phyloP scores from a whole-genome alignment of 768 basidiomycete species.

The Cubamyces sp. region DNA sequence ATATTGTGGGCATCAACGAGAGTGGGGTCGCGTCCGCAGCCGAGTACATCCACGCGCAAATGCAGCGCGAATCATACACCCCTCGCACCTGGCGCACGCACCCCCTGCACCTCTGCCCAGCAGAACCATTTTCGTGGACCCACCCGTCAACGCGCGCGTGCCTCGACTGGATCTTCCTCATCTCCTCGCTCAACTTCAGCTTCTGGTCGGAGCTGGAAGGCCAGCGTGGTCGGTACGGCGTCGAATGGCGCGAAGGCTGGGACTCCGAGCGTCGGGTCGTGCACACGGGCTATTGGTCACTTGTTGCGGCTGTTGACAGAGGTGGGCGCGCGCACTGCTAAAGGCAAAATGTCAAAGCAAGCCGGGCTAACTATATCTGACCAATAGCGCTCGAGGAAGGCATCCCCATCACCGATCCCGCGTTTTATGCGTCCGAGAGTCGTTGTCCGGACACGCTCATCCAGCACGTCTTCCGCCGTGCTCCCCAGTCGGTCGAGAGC shows the following conservation, averaged over 20 bases:
- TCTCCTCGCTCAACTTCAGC: constrained; percentile 84
- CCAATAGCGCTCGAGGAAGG: constrained; percentile 69
- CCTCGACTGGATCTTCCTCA: constrained; percentile 87
- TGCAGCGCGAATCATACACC: constrained; percentile 67
- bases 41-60: constrained; percentile 62
- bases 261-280: constrained; percentile 49
- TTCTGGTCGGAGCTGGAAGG: constrained; percentile 84
- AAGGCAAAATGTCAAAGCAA: not conserved
- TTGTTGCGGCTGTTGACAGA: constrained; percentile 82
- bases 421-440: constrained; percentile 72
- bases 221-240: constrained; percentile 64
- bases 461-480: constrained; percentile 67
- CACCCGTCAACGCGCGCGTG: constrained; percentile 58
- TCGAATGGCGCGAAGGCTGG: constrained; percentile 80
- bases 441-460: constrained; percentile 75
- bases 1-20: constrained; percentile 61
- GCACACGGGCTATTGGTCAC: constrained; percentile 86
- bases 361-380: not conserved
- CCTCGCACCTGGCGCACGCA: constrained; percentile 84
- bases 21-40: constrained; percentile 68
- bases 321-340: constrained; percentile 46
- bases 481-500: constrained; percentile 57
- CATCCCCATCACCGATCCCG: constrained; percentile 79
- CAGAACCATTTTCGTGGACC: constrained; percentile 56
- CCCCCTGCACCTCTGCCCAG: constrained; percentile 72